Conservation (phyloP, 2,329 filamentous ascomycete genomes). For the Geoglossum cookeanum region DNA sequence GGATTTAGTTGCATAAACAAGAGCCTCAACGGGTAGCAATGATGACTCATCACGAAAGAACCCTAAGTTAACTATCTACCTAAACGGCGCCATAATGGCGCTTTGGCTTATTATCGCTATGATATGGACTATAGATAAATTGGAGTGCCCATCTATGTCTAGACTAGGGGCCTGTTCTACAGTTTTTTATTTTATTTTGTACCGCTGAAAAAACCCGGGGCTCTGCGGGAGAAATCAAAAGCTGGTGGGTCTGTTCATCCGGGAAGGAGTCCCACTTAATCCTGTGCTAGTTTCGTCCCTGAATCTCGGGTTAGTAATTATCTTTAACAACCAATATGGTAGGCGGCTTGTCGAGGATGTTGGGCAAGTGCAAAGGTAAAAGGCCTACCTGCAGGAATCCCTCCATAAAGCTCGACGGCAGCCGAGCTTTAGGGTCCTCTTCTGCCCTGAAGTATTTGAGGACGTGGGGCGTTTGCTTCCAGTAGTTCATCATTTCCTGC, state of each 20-base stretch:
- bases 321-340: not conserved
- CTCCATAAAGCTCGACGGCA: slow-evolving; percentile 81
- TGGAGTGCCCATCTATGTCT: too few relatives aligned
- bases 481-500: slow-evolving; percentile 97
- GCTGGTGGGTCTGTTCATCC: too few relatives aligned
- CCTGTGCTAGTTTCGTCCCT: slow-evolving; percentile 12
- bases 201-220: too few relatives aligned
- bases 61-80: too few relatives aligned
- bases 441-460: slow-evolving; percentile 94
- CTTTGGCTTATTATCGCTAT: too few relatives aligned
- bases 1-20: too few relatives aligned
- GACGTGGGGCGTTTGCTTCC: slow-evolving; percentile 90
- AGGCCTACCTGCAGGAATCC: slow-evolving; percentile 76
- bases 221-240: too few relatives aligned
- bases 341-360: not conserved
- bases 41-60: too few relatives aligned
- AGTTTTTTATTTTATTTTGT: too few relatives aligned
- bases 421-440: slow-evolving; percentile 51
- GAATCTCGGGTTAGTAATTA: not conserved
- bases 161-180: too few relatives aligned
- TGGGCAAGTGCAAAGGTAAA: not conserved
- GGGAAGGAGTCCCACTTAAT: not conserved
- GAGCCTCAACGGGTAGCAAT: not conserved
- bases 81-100: too few relatives aligned
- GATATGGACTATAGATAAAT: too few relatives aligned